A percentile compares a stretch with the other conserved stretches of the same genome.
Conservation (phyloP, 2,329 filamentous ascomycete genomes). For the Fusarium tupiense region DNA sequence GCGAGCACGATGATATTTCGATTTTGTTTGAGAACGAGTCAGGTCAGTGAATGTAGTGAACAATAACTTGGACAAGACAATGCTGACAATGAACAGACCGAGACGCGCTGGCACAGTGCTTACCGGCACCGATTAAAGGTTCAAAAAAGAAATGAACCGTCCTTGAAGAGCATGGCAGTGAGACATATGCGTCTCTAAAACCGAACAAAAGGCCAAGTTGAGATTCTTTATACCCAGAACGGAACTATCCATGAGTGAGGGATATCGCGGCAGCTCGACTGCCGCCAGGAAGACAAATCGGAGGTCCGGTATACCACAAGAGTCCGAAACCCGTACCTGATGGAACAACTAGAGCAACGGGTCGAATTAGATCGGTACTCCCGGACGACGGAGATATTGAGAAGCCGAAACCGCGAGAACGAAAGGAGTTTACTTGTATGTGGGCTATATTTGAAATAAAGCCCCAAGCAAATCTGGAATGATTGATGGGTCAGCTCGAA, state of each 20-base stretch:
- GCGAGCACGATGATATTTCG: slow-evolving; percentile 91
- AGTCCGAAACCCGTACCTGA: slow-evolving; percentile 19
- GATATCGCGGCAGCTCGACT: neutral
- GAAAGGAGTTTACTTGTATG: slow-evolving; percentile 5
- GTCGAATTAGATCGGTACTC: neutral
- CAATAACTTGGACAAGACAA: neutral
- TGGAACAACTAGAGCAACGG: neutral
- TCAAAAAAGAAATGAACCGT: slow-evolving; percentile 46
- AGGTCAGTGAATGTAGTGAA: slow-evolving; percentile 63
- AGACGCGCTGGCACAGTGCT: slow-evolving; percentile 60
- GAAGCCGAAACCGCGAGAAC: neutral
- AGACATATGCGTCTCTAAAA: slow-evolving; percentile 6
- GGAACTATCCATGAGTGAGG: slow-evolving; percentile 6
- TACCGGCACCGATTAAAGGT: slow-evolving; percentile 67
- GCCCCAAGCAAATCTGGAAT: neutral
- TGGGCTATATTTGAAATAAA: slow-evolving; percentile 7
- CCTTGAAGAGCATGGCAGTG: slow-evolving; percentile 12
- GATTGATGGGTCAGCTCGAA: slow-evolving; percentile 5
- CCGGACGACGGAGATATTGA: slow-evolving; percentile 4
- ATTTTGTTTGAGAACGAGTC: slow-evolving; percentile 83
- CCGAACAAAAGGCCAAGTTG: slow-evolving; percentile 12
- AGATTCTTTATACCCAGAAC: slow-evolving; percentile 33
- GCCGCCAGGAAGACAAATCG: neutral
- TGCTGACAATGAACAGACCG: slow-evolving; percentile 57
- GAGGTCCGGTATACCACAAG: slow-evolving; percentile 12